Conservation (phyloP, 2,329 filamentous ascomycete genomes). For the Cytospora piceae region DNA sequence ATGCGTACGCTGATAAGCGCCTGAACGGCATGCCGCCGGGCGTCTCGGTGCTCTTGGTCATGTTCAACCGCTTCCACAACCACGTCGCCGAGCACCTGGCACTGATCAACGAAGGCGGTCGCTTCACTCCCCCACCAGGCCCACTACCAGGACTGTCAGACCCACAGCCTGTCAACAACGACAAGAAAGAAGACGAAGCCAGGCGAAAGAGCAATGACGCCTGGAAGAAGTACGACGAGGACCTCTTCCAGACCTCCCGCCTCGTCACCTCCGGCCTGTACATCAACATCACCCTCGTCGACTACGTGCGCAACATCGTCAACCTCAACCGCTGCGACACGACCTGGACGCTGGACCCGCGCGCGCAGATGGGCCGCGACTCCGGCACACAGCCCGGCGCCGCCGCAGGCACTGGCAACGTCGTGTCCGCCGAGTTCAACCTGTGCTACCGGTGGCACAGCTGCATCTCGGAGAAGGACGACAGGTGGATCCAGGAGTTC, state of each 20-base stretch:
- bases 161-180: slow-evolving; percentile 28
- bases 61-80: slow-evolving; percentile 89
- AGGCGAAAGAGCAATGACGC: slow-evolving; percentile 51
- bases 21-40: slow-evolving; percentile 73
- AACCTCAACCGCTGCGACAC: slow-evolving; percentile 69
- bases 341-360: slow-evolving; percentile 80
- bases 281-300: slow-evolving; percentile 76
- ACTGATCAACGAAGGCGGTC: slow-evolving; percentile 80
- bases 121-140: slow-evolving; percentile 69
- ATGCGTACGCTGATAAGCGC: slow-evolving; percentile 72
- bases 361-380: slow-evolving; percentile 66
- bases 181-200: slow-evolving; percentile 43
- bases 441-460: slow-evolving; percentile 88
- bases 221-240: slow-evolving; percentile 74
- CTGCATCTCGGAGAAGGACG: slow-evolving; percentile 73
- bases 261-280: slow-evolving; percentile 76
- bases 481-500: slow-evolving; percentile 76
- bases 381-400: slow-evolving; percentile 59
- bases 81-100: slow-evolving; percentile 78
- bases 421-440: slow-evolving; percentile 88
- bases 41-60: slow-evolving; percentile 71
- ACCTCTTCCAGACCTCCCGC: slow-evolving; percentile 78
- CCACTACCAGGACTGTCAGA: slow-evolving; percentile 10
- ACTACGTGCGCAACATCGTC: slow-evolving; percentile 76
- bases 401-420: slow-evolving; percentile 76